Evolutionary conservation across 2,329 filamentous ascomycete genomes (phyloP).

Genomic region (Colletotrichum sidae): DNA sequence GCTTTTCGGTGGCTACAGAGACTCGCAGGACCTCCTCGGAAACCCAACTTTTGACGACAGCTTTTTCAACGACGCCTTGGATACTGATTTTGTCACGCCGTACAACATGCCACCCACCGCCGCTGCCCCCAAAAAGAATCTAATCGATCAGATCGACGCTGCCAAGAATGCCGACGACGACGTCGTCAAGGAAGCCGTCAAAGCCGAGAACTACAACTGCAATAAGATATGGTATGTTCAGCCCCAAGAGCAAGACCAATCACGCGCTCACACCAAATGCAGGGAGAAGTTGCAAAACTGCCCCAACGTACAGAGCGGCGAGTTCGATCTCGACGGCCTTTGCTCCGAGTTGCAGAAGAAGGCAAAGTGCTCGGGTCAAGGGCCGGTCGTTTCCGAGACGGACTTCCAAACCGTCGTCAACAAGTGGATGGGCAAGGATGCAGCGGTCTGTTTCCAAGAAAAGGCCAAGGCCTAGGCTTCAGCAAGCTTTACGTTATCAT

Average conservation of each 20-base stretch:
- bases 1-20: slow-evolving; percentile 91
- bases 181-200: slow-evolving; percentile 50
- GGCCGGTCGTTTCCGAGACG: slow-evolving; percentile 87
- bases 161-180: slow-evolving; percentile 79
- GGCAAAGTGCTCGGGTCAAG: slow-evolving; percentile 91
- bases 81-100: slow-evolving; percentile 83
- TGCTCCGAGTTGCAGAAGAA: slow-evolving; percentile 95
- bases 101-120: slow-evolving; percentile 74
- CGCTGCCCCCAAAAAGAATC: slow-evolving; percentile 70
- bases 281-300: slow-evolving; percentile 93
- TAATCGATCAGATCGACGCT: slow-evolving; percentile 83
- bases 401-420: slow-evolving; percentile 87
- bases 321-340: slow-evolving; percentile 92
- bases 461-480: slow-evolving; percentile 40
- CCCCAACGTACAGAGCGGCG: slow-evolving; percentile 87
- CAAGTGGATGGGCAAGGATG: slow-evolving; percentile 67
- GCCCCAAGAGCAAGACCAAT: not conserved
- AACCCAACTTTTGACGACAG: slow-evolving; percentile 77
- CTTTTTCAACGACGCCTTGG: slow-evolving; percentile 81
- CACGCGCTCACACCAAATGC: slow-evolving; percentile 53
- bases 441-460: slow-evolving; percentile 46
- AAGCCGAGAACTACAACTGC: slow-evolving; percentile 76
- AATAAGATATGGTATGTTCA: slow-evolving; percentile 88
- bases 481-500: slow-evolving; percentile 4
- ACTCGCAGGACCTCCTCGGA: slow-evolving; percentile 82